A percentile compares a stretch with the other conserved stretches of the same genome.
phyloP scores from a whole-genome alignment of 495 filamentous ascomycete genomes.

The Talaromyces ruber region DNA sequence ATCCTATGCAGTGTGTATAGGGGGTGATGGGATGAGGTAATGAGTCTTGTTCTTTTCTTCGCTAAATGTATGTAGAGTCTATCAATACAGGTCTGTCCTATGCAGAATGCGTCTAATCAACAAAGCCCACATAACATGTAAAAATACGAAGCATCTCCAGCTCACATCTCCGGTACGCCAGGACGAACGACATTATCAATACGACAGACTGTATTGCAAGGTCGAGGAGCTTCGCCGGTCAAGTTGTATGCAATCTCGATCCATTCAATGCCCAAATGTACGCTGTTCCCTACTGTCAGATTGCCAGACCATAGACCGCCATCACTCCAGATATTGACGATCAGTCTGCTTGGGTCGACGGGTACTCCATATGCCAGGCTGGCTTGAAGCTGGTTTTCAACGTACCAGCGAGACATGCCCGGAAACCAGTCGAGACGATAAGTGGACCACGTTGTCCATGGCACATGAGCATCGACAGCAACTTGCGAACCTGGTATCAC shows the following conservation, averaged over 20 bases:
- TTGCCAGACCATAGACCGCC: slow-evolving; percentile 67
- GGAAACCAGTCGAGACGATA: slow-evolving; percentile 68
- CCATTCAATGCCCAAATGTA: slow-evolving; percentile 64
- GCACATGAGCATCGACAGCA: slow-evolving; percentile 20
- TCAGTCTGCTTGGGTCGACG: slow-evolving; percentile 46
- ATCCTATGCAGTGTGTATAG: neutral
- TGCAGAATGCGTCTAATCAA: neutral
- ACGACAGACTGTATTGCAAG: slow-evolving; percentile 4
- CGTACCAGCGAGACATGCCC: slow-evolving; percentile 55
- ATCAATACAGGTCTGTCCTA: neutral
- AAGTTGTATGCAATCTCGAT: slow-evolving; percentile 64
- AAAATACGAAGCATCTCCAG: neutral
- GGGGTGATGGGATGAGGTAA: neutral
- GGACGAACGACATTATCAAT: neutral
- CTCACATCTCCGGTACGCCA: slow-evolving; percentile 2
- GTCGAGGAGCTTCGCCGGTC: slow-evolving; percentile 8
- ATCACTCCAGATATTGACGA: slow-evolving; percentile 71
- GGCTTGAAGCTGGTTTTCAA: slow-evolving; percentile 48
- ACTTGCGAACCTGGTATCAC: slow-evolving; percentile 29
- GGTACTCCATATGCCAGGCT: slow-evolving; percentile 57
- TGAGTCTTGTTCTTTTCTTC: neutral
- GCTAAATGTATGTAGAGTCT: neutral
- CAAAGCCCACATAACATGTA: neutral
- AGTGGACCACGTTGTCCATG: slow-evolving; percentile 61
- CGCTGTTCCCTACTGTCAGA: slow-evolving; percentile 49